Conservation (phyloP, 1,284 basidiomycete genomes). For the Vanrija humicola region DNA sequence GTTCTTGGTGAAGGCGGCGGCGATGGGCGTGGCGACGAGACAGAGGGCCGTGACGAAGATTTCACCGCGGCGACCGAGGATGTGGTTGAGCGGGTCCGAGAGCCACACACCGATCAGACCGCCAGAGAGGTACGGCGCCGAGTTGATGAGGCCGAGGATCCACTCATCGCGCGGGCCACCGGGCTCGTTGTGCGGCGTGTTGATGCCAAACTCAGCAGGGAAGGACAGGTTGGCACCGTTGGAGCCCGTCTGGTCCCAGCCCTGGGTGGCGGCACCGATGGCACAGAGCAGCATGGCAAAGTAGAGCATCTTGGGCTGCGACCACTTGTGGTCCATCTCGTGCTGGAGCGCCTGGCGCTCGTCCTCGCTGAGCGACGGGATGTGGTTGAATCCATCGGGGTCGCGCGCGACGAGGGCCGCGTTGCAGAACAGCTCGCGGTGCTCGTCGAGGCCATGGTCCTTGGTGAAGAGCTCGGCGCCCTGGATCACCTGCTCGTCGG, state of each 20-base stretch:
- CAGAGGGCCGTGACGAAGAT: constrained; percentile 65
- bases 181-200: constrained; percentile 46
- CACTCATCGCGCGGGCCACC: constrained; percentile 6
- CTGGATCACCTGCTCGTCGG: no score
- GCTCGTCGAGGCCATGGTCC: no score
- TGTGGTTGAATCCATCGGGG: constrained; percentile 51
- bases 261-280: constrained; percentile 38
- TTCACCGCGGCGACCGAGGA: constrained; percentile 68
- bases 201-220: constrained; percentile 61
- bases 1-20: constrained; percentile 55
- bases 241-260: constrained; percentile 44
- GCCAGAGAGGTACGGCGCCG: constrained; percentile 64
- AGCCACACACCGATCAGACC: constrained; percentile 49
- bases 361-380: constrained; percentile 60
- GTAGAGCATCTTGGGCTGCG: constrained; percentile 52
- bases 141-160: constrained; percentile 67
- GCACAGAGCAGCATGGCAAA: constrained; percentile 30
- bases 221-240: constrained; percentile 63
- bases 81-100: constrained; percentile 65
- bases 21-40: constrained; percentile 29
- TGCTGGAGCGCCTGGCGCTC: constrained; percentile 54
- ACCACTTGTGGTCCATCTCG: constrained; percentile 64
- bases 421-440: constrained; percentile 58
- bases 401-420: constrained; percentile 64
- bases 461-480: no score